phyloP scores from a whole-genome alignment of 2,329 filamentous ascomycete species.

The Rutstroemia sydowiana region DNA sequence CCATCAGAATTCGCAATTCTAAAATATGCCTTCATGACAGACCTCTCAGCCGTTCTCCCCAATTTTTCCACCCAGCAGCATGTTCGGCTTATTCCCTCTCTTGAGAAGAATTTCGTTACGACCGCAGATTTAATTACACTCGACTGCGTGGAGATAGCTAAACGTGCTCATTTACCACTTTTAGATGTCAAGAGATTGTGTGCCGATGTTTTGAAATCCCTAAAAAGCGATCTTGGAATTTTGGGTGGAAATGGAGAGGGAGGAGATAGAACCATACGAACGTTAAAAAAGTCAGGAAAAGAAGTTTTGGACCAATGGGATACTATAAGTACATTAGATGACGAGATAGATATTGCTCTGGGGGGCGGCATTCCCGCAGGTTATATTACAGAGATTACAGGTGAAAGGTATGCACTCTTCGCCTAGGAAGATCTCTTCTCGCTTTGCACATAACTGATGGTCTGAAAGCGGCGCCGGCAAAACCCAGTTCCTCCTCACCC shows the following conservation, averaged over 20 bases:
- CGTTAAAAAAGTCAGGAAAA: constrained; percentile 29
- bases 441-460: constrained; percentile 9
- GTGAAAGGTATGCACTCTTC: constrained; percentile 61
- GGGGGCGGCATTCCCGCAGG: constrained; percentile 75
- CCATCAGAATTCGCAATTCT: no score
- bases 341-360: constrained; percentile 60
- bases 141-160: constrained; percentile 75
- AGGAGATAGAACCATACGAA: not conserved
- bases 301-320: constrained; percentile 39
- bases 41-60: constrained; percentile 77
- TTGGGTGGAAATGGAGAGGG: not conserved
- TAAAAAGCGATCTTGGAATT: constrained; percentile 50
- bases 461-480: constrained; percentile 71
- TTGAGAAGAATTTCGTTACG: constrained; percentile 72
- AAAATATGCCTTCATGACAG: constrained; percentile 57
- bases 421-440: not conserved
- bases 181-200: constrained; percentile 71
- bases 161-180: constrained; percentile 73
- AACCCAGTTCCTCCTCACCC: constrained; percentile 82
- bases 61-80: constrained; percentile 66
- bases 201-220: constrained; percentile 55
- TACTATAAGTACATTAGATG: constrained; percentile 74
- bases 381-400: constrained; percentile 80
- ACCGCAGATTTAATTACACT: constrained; percentile 80
- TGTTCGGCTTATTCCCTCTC: constrained; percentile 65